phyloP scores from a whole-genome alignment of 176 grass and related monocot species.

The Alopecurus myosuroides region DNA sequence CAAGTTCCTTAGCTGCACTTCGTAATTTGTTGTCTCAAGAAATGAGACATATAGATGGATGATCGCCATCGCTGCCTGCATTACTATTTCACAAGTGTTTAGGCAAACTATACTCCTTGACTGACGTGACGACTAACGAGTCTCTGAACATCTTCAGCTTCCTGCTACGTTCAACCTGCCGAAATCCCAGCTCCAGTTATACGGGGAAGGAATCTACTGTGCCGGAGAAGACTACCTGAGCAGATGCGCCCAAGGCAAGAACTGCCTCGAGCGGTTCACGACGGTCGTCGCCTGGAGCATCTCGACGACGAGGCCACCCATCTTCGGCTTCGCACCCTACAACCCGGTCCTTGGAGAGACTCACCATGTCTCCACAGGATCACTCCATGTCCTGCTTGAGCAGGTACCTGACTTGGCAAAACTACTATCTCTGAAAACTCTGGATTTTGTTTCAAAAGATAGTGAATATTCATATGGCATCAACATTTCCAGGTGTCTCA shows the following conservation, averaged over 20 bases:
- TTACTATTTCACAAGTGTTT: background rate
- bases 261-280: constrained; percentile 56
- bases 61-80: background rate
- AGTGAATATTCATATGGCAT: background rate
- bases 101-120: background rate
- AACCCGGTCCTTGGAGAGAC: constrained; percentile 95
- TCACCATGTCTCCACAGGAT: constrained; percentile 69
- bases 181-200: constrained; percentile 92
- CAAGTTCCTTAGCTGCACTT: background rate
- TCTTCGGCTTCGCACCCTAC: constrained; percentile 90
- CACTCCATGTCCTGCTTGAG: constrained; percentile 82
- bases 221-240: constrained; percentile 45
- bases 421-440: background rate
- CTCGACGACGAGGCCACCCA: constrained; percentile 75
- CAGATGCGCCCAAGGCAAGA: constrained; percentile 31
- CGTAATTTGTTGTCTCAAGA: no score
- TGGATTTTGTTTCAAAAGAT: background rate
- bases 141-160: constrained; percentile 36
- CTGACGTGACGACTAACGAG: background rate
- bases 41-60: background rate
- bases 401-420: constrained; percentile 32
- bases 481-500: constrained; percentile 57
- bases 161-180: constrained; percentile 96
- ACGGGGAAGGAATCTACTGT: constrained; percentile 87
- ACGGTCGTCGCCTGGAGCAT: constrained; percentile 80